phyloP scores from a whole-genome alignment of 495 filamentous ascomycete genomes.

The Penicillium riverlandense region DNA sequence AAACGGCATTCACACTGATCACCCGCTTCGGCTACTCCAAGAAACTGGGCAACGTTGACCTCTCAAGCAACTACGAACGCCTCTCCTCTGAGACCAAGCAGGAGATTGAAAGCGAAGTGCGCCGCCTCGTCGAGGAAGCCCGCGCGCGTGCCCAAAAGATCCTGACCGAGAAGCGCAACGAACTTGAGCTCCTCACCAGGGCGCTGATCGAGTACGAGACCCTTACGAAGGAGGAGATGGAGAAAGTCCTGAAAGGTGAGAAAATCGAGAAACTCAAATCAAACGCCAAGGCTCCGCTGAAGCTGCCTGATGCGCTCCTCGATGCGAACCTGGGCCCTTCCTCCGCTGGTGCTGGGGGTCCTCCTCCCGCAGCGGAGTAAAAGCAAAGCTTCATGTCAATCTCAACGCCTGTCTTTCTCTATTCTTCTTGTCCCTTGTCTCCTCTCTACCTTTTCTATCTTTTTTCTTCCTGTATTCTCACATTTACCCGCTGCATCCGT shows the following conservation, averaged over 20 bases:
- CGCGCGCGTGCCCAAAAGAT: constrained; percentile 66
- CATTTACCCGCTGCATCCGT: no score
- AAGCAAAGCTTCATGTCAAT: not conserved
- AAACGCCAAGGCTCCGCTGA: constrained; percentile 40
- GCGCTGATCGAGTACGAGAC: constrained; percentile 94
- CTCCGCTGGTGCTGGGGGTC: constrained; percentile 8
- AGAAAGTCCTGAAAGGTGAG: constrained; percentile 78
- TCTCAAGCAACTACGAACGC: constrained; percentile 66
- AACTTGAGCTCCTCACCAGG: constrained; percentile 79
- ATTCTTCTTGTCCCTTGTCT: not conserved
- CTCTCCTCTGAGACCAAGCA: constrained; percentile 79
- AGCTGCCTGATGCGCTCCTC: constrained; percentile 44
- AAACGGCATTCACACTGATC: constrained; percentile 75
- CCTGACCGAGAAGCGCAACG: constrained; percentile 62
- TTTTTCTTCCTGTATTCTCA: not conserved
- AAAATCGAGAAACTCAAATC: constrained; percentile 57
- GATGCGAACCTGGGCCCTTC: constrained; percentile 20
- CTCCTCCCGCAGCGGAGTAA: constrained; percentile 18
- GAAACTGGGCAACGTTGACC: constrained; percentile 81
- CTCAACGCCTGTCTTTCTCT: not conserved
- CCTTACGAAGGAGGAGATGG: constrained; percentile 78
- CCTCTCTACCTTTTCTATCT: constrained; percentile 3
- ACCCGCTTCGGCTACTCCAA: constrained; percentile 83
- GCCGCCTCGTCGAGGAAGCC: constrained; percentile 74
- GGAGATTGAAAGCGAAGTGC: constrained; percentile 80